Base-by-base conservation (phyloP, 2,329 filamentous ascomycete species). In the Cyphellophora attinorum region DNA sequence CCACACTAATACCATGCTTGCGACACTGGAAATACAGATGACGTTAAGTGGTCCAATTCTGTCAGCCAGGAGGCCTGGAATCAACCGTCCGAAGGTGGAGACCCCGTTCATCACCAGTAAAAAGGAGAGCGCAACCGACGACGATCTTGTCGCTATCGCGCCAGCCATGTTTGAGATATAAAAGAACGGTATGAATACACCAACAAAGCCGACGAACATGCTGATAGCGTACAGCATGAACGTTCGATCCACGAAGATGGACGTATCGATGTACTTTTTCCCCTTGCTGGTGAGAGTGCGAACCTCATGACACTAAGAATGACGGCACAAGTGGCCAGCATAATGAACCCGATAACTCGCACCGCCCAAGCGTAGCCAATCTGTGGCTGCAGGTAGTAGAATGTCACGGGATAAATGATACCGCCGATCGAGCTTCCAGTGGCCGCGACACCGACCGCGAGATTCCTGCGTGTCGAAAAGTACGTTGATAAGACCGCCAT, bases 371-470 rank as follows among this genome's bases (percentile, higher is more conserved):
- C 33, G 17, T 36, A 42, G 3, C 36, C 36, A 4, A 57, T 51
- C 0, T 57, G 56, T 2, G 56, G 41, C 1, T 58, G 41, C n/a
- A 64, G 35, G 37, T 59, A 46, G 34, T 57, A 48, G 40, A 62
- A 59, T 52, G 64, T 58, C 35, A 70, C 61, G 0, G 74, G 72
- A 42, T 74, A 77, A 6, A 74, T 54, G 8, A 76, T 54, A 31
- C 39, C 34, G 12, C 55, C 53, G 28, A 58, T 53, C n/a, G 50
- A 55, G 27, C 51, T 48, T 15, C 45, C 48, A 5, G 53, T 42
- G 3, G 79, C 76, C 6, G 85, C 84, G 33, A 94, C 65, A 11
- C 88, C 88, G 1, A 82, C 91, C 2, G 86, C 86, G 38, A 85
- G 68, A 4, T 81, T 86, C 11, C 88, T 76, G 30, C 76, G 76